Evolutionary conservation across 306 rosid species (phyloP).

Genomic region (Astragalus glycyphyllos): DNA sequence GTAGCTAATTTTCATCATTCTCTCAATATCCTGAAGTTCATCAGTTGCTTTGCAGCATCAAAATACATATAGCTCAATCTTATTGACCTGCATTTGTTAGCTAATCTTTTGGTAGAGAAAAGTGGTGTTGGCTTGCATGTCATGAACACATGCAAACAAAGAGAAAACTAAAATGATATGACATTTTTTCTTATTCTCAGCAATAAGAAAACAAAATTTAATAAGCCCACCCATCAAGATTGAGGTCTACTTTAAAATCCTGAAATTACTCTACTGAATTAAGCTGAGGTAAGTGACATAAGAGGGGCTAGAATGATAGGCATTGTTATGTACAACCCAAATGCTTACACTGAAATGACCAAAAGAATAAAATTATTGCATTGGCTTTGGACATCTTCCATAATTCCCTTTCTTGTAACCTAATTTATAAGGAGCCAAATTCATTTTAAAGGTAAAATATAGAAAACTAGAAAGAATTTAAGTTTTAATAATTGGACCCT

Average conservation of each 20-base stretch:
- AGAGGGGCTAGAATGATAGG: conserved; percentile 41
- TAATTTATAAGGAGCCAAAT: conserved; percentile 49
- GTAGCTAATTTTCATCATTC: too few relatives aligned
- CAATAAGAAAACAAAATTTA: conserved; percentile 46
- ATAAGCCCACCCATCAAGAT: conserved; percentile 38
- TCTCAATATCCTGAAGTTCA: too few relatives aligned
- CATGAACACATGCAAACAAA: background rate
- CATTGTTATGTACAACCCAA: conserved; percentile 68
- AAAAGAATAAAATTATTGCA: conserved; percentile 57
- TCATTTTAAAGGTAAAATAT: conserved; percentile 17
- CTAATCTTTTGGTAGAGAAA: too few relatives aligned
- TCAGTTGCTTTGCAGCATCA: too few relatives aligned
- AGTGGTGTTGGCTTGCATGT: too few relatives aligned
- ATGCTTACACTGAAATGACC: conserved; percentile 54
- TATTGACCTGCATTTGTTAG: too few relatives aligned
- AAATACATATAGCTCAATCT: too few relatives aligned
- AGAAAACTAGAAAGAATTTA: conserved; percentile 47
- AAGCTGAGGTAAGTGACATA: conserved; percentile 48
- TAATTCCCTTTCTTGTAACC: conserved; percentile 53
- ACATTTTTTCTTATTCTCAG: conserved; percentile 38
- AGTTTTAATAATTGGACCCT: conserved; percentile 89
- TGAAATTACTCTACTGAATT: conserved; percentile 46
- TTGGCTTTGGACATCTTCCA: conserved; percentile 56
- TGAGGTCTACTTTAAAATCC: conserved; percentile 32
- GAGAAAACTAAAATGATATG: conserved; percentile 21